Percentiles rank a stretch among this genome's conserved stretches.
phyloP scores from a whole-genome alignment of 164 flowering plant genomes.

The Buxus sempervirens region DNA sequence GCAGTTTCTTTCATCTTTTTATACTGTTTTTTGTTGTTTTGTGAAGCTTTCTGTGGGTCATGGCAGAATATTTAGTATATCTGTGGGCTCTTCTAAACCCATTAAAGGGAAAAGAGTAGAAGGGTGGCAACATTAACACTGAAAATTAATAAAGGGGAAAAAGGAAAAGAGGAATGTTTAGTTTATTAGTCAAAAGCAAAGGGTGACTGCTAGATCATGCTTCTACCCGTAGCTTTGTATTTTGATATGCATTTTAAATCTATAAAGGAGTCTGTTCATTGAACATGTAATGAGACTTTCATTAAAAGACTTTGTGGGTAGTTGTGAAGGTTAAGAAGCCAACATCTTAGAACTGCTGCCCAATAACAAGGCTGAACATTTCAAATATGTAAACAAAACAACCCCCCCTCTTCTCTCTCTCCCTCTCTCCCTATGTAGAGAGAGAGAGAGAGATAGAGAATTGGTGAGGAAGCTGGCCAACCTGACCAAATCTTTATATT shows the following conservation, averaged over 20 bases:
- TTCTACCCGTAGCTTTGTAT: not conserved
- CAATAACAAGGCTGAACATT: too few species aligned
- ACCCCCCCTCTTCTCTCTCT: too few species aligned
- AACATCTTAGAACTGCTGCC: conserved; percentile 1
- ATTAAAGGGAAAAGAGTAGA: not conserved
- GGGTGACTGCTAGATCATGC: not conserved
- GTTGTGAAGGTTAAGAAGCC: conserved; percentile 25
- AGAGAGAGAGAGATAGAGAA: too few species aligned
- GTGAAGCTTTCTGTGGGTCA: not conserved
- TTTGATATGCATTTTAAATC: not conserved
- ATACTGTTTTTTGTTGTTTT: too few species aligned
- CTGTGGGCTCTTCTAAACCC: not conserved
- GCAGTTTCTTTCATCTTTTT: not conserved
- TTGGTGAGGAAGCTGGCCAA: too few species aligned
- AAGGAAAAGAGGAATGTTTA: not conserved
- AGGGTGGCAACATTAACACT: not conserved
- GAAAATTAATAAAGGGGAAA: not conserved
- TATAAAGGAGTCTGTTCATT: not conserved
- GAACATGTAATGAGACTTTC: conserved; percentile 3
- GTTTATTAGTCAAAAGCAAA: too few species aligned
- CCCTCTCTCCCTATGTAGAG: too few species aligned
- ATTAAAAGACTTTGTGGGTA: conserved; percentile 11
- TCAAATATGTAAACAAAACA: too few species aligned
- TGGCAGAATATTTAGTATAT: not conserved
- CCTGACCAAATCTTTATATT: too few species aligned